These are phyloP conservation scores for Backusella sp. DNA, from an alignment of 192 early-diverging fungal species.

Conservation along the genomic window DNA sequence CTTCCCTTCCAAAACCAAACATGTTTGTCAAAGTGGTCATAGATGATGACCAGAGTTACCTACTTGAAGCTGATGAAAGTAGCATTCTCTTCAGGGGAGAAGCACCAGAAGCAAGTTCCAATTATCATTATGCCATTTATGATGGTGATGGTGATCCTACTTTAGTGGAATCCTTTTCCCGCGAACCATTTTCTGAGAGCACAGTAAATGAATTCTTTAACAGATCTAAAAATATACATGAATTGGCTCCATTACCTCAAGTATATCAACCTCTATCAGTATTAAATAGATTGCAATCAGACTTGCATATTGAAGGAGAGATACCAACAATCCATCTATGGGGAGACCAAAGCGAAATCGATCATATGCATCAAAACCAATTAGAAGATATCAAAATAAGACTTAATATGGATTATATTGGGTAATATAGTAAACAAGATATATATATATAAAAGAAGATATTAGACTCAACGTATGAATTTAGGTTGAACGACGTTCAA, in stretches of 20 bases:
- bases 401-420: slow-evolving; percentile 18
- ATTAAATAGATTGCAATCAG: background rate
- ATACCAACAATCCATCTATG: slow-evolving; percentile 14
- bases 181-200: background rate
- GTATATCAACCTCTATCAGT: background rate
- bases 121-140: background rate
- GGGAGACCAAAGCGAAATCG: slow-evolving; percentile 13
- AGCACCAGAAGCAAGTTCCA: background rate
- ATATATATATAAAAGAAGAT: background rate
- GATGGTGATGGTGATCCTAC: background rate
- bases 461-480: background rate
- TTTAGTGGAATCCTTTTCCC: background rate
- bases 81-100: slow-evolving; percentile 2
- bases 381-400: background rate
- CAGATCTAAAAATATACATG: background rate
- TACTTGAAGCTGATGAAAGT: background rate
- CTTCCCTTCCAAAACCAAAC: background rate
- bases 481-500: background rate
- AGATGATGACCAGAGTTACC: background rate
- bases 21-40: background rate
- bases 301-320: background rate
- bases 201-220: slow-evolving; percentile 19
- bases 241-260: slow-evolving; percentile 1
- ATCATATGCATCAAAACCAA: background rate
- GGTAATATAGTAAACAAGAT: background rate